A percentile compares a stretch with the other conserved stretches of the same genome.
Evolutionary conservation across 495 filamentous ascomycete species (phyloP).

Genomic region (Barbatosphaeria neglecta): DNA sequence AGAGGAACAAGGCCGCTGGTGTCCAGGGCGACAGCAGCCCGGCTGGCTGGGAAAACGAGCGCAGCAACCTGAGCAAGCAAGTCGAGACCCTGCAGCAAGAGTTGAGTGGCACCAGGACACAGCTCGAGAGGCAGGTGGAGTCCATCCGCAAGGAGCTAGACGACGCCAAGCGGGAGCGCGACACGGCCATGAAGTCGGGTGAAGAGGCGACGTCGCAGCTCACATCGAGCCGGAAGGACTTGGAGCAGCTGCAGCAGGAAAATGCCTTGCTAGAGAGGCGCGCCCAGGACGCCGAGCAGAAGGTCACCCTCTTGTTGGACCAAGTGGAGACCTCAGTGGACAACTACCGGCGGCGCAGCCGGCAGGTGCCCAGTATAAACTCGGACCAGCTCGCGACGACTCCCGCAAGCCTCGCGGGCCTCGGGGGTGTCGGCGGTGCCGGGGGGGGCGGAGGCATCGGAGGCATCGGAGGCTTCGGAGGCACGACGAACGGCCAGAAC

Average conservation of each 20-base stretch:
- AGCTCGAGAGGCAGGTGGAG: constrained; percentile 60
- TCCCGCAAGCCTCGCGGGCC: neutral
- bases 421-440: too few relatives aligned
- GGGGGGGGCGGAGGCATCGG: too few relatives aligned
- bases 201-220: constrained; percentile 51
- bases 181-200: constrained; percentile 43
- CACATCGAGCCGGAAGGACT: constrained; percentile 46
- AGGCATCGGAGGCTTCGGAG: too few relatives aligned
- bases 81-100: constrained; percentile 56
- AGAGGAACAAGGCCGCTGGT: constrained; percentile 34
- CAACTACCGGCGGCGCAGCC: constrained; percentile 70
- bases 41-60: constrained; percentile 68
- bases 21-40: constrained; percentile 24
- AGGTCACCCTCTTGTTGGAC: constrained; percentile 83
- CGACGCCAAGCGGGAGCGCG: constrained; percentile 53
- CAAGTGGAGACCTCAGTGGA: constrained; percentile 89
- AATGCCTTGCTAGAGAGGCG: constrained; percentile 68
- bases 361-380: constrained; percentile 20
- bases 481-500: constrained; percentile 8
- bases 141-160: constrained; percentile 57
- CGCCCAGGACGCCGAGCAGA: constrained; percentile 81
- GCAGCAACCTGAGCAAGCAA: constrained; percentile 50
- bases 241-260: constrained; percentile 73
- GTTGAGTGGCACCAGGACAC: constrained; percentile 48
- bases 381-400: constrained; percentile 10